These are phyloP conservation scores for Amphicarpaea edgeworthii DNA, from an alignment of 306 rosid genomes.

Conservation along the genomic window DNA sequence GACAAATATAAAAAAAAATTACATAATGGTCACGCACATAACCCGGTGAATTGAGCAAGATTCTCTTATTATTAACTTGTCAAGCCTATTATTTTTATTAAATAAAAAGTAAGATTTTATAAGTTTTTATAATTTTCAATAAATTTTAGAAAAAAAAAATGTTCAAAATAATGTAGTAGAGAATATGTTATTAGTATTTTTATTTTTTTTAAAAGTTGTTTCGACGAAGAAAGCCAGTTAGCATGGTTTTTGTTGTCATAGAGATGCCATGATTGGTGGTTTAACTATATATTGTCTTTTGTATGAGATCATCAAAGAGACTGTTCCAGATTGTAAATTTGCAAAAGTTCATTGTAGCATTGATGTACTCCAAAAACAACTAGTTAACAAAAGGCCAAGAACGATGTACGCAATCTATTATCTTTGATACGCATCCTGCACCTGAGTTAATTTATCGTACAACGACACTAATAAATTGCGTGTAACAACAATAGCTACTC, in stretches of 20 bases:
- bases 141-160: too few relatives aligned
- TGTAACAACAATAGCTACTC: slow-evolving; percentile 15
- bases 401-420: slow-evolving; percentile 62
- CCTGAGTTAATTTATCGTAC: slow-evolving; percentile 43
- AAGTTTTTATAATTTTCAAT: neutral
- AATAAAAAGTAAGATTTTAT: neutral
- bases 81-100: too few relatives aligned
- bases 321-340: slow-evolving; percentile 40
- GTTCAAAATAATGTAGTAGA: neutral
- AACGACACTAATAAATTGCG: slow-evolving; percentile 28
- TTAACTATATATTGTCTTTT: slow-evolving; percentile 44
- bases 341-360: slow-evolving; percentile 46
- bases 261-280: slow-evolving; percentile 51
- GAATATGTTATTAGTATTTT: neutral
- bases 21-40: too few relatives aligned
- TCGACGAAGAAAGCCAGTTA: slow-evolving; percentile 40
- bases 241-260: slow-evolving; percentile 39
- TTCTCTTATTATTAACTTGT: too few relatives aligned
- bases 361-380: slow-evolving; percentile 50
- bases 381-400: slow-evolving; percentile 54
- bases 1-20: too few relatives aligned
- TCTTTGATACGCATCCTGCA: slow-evolving; percentile 60
- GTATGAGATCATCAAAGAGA: slow-evolving; percentile 9
- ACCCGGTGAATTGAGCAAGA: too few relatives aligned
- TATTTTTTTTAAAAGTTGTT: neutral